Evolutionary conservation across 495 filamentous ascomycete species (phyloP).

Genomic region (Apiosordaria backusii): DNA sequence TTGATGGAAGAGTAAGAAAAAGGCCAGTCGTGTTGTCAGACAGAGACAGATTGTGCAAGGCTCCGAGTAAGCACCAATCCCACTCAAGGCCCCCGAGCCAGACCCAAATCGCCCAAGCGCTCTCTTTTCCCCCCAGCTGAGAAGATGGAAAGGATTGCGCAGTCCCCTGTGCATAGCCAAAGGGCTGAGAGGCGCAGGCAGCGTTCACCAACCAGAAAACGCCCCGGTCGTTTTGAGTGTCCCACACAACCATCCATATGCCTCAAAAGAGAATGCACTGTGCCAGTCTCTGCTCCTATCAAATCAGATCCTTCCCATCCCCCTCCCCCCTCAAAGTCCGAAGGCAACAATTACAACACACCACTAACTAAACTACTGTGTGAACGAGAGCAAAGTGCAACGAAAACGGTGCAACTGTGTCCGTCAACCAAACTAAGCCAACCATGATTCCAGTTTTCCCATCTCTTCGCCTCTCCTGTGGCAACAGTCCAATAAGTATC

Average conservation of each 20-base stretch:
- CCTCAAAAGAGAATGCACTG: background rate
- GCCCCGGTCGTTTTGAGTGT: background rate
- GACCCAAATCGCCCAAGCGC: conserved; percentile 3
- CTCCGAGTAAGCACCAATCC: conserved; percentile 5
- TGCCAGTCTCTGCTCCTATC: background rate
- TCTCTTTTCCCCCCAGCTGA: conserved; percentile 2
- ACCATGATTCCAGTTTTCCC: too few relatives aligned
- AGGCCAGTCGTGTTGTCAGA: background rate
- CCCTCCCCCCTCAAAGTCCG: background rate
- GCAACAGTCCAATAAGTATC: background rate
- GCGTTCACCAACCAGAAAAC: background rate
- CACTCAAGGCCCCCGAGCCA: background rate
- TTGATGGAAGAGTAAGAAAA: background rate
- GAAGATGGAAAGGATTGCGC: conserved; percentile 16
- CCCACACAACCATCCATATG: background rate
- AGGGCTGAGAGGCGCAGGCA: conserved; percentile 7
- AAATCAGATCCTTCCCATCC: too few relatives aligned
- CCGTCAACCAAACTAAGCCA: background rate
- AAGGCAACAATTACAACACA: background rate
- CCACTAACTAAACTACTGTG: background rate
- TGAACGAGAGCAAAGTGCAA: background rate
- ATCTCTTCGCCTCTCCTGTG: background rate
- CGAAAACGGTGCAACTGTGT: background rate
- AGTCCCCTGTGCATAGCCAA: conserved; percentile 10
- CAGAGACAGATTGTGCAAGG: background rate